phyloP scores from a whole-genome alignment of 1,284 basidiomycete genomes.

The Sphagnurus paluster region DNA sequence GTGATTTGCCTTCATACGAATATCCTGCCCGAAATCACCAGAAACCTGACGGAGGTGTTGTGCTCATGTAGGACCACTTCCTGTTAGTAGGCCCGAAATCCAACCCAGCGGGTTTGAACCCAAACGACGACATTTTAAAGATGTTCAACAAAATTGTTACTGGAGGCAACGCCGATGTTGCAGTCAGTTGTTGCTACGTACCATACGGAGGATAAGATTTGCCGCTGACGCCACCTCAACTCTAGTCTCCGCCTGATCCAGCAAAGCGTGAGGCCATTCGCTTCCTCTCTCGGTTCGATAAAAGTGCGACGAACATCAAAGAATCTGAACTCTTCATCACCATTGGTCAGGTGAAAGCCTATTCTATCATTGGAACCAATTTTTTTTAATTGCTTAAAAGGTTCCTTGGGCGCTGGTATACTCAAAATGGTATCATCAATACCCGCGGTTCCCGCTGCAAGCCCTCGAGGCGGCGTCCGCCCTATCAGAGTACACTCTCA shows the following conservation, averaged over 20 bases:
- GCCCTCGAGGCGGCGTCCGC: slow-evolving; percentile 44
- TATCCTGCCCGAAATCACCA: not conserved
- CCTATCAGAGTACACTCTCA: slow-evolving; percentile 49
- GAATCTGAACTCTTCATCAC: slow-evolving; percentile 46
- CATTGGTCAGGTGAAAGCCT: slow-evolving; percentile 44
- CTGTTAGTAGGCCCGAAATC: slow-evolving; percentile 35
- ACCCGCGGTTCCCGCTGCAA: slow-evolving; percentile 46
- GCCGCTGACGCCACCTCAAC: not conserved
- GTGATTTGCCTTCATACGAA: slow-evolving; percentile 8
- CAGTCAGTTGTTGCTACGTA: slow-evolving; percentile 23
- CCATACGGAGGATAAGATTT: too few species aligned
- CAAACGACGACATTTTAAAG: slow-evolving; percentile 32
- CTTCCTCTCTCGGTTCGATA: slow-evolving; percentile 52
- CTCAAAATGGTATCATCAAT: slow-evolving; percentile 57
- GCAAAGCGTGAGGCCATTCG: slow-evolving; percentile 34
- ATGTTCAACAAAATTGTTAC: slow-evolving; percentile 46
- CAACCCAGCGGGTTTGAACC: slow-evolving; percentile 34
- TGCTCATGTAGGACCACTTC: slow-evolving; percentile 39
- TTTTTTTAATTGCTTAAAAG: slow-evolving; percentile 24
- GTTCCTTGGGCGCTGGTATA: slow-evolving; percentile 51
- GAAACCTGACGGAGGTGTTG: not conserved
- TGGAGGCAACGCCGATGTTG: slow-evolving; percentile 35
- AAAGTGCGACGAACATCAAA: slow-evolving; percentile 57
- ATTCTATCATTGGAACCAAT: not conserved
- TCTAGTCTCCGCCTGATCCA: slow-evolving; percentile 22